Evolutionary conservation across 176 grass and related monocot species (phyloP).

Genomic region (Juncus effusus): DNA sequence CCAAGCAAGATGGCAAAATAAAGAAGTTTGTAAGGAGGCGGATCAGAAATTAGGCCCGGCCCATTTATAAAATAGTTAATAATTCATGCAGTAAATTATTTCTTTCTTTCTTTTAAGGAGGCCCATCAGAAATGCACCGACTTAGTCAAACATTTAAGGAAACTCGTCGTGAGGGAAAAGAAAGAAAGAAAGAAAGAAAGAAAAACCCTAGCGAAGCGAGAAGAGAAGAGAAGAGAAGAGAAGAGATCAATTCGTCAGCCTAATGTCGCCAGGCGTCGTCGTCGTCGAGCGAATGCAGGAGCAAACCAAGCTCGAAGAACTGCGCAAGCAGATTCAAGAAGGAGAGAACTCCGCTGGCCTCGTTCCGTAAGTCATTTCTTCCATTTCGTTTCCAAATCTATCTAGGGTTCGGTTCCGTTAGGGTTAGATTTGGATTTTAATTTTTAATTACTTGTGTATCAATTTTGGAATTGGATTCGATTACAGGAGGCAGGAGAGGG

Average conservation of each 20-base stretch:
- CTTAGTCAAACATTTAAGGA: no score
- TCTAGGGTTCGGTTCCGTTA: background rate
- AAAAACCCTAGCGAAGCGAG: conserved; percentile 41
- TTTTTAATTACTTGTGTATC: background rate
- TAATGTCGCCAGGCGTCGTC: no score
- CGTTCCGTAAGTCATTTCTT: conserved; percentile 51
- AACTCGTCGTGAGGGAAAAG: conserved; percentile 8
- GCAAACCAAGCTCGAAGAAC: conserved; percentile 87
- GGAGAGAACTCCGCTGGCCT: conserved; percentile 77
- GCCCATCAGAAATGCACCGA: no score
- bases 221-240: conserved; percentile 39
- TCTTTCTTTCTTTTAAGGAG: no score
- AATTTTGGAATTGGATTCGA: background rate
- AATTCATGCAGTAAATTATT: no score
- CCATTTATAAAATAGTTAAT: background rate
- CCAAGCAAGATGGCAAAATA: no score
- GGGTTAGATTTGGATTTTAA: conserved; percentile 24
- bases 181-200: background rate
- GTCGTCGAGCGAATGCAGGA: conserved; percentile 55
- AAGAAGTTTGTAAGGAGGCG: no score
- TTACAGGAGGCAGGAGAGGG: conserved; percentile 77
- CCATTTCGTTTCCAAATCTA: background rate
- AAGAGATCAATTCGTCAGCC: no score
- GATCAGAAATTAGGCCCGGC: background rate
- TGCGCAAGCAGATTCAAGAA: conserved; percentile 88